These are phyloP conservation scores for Pezicula rhizophila DNA, from an alignment of 2,329 filamentous ascomycete species.

Conservation along the genomic window DNA sequence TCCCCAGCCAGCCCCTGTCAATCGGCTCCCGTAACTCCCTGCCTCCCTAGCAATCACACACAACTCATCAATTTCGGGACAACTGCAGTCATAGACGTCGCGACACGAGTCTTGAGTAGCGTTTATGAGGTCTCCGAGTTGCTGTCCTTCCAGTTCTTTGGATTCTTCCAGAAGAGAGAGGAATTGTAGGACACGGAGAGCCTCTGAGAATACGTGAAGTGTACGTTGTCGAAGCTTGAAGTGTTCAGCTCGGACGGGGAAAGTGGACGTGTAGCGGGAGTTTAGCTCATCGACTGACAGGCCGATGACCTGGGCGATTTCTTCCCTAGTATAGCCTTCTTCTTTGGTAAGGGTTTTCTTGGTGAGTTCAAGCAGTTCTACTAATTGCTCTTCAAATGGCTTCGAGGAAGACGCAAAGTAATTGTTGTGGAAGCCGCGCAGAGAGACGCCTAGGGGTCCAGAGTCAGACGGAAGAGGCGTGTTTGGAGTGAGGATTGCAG, in stretches of 20 bases:
- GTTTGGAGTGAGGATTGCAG: slow-evolving; percentile 48
- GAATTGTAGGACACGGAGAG: slow-evolving; percentile 79
- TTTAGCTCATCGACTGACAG: slow-evolving; percentile 68
- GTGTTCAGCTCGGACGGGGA: slow-evolving; percentile 78
- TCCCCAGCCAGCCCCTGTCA: slow-evolving; percentile 95
- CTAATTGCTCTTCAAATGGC: slow-evolving; percentile 58
- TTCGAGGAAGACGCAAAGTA: slow-evolving; percentile 51
- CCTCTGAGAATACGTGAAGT: slow-evolving; percentile 86
- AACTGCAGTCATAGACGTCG: slow-evolving; percentile 85
- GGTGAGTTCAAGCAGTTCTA: slow-evolving; percentile 63
- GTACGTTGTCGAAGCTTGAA: slow-evolving; percentile 88
- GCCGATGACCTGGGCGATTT: slow-evolving; percentile 68
- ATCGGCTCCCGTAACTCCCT: slow-evolving; percentile 75
- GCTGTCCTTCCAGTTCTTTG: slow-evolving; percentile 49
- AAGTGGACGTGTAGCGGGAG: slow-evolving; percentile 74
- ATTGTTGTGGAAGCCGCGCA: slow-evolving; percentile 80
- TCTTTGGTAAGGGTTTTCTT: slow-evolving; percentile 68
- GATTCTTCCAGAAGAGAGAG: slow-evolving; percentile 64
- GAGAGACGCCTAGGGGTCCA: slow-evolving; percentile 73
- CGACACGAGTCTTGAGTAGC: slow-evolving; percentile 83
- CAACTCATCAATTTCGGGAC: slow-evolving; percentile 83
- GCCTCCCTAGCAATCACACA: slow-evolving; percentile 72
- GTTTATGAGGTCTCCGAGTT: slow-evolving; percentile 80
- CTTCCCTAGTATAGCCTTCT: slow-evolving; percentile 81
- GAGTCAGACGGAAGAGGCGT: slow-evolving; percentile 68